Evolutionary conservation across 179 eudicot species (phyloP).

Genomic region (Silene vulgaris): DNA sequence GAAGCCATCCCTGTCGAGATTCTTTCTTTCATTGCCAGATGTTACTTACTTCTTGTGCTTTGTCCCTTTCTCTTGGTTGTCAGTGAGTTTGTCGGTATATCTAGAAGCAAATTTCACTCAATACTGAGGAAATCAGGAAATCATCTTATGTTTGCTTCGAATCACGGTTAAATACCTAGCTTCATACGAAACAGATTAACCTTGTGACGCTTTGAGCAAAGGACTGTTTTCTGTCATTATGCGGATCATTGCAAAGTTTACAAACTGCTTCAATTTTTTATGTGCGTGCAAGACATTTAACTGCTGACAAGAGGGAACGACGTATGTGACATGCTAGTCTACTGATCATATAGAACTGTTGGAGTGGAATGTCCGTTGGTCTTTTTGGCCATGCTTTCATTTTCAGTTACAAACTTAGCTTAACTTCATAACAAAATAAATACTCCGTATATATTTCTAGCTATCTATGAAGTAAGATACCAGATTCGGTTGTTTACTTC

Average conservation of each 20-base stretch:
- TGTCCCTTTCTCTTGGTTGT: slow-evolving; percentile 6
- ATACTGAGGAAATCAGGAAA: neutral
- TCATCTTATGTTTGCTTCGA: neutral
- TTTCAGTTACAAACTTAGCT: neutral
- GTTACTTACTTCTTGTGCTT: slow-evolving; percentile 23
- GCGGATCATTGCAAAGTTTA: neutral
- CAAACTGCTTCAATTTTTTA: neutral
- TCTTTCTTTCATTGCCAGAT: slow-evolving; percentile 16
- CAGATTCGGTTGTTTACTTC: neutral
- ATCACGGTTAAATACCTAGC: neutral
- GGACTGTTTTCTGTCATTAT: neutral
- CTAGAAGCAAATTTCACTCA: slow-evolving; percentile 5
- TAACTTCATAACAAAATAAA: neutral
- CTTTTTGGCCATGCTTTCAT: neutral
- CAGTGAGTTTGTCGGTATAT: slow-evolving; percentile 11
- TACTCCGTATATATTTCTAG: too few species aligned
- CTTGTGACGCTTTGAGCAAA: neutral
- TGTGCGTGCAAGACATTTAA: neutral
- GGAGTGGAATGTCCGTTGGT: neutral
- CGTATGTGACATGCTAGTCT: neutral
- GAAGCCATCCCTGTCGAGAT: slow-evolving; percentile 12
- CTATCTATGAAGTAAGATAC: neutral
- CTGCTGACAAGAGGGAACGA: neutral
- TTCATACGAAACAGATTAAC: neutral
- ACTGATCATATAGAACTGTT: neutral